A percentile compares a stretch with the other conserved stretches of the same genome.
Conservation (phyloP, 148 eudicot genomes). For the Hydrangea macrophylla region DNA sequence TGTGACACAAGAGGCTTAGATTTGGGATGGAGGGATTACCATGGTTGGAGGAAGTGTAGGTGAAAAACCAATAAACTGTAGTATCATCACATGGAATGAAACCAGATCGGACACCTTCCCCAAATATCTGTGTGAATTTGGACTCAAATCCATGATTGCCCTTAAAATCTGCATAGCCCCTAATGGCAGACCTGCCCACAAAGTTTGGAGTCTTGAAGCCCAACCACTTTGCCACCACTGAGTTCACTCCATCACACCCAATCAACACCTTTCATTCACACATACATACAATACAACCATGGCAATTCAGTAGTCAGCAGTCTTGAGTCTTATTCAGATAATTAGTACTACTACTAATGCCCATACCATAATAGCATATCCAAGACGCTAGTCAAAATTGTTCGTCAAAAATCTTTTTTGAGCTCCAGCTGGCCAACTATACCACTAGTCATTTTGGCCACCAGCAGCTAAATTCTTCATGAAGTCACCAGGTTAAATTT, state of each 20-base stretch:
- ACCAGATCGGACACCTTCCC: slow-evolving; percentile 47
- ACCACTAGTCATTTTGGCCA: too few relatives aligned
- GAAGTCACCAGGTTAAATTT: too few relatives aligned
- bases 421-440: too few relatives aligned
- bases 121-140: slow-evolving; percentile 32
- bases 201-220: slow-evolving; percentile 46
- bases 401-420: too few relatives aligned
- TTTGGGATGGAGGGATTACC: slow-evolving; percentile 24
- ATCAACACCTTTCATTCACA: slow-evolving; percentile 35
- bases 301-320: too few relatives aligned
- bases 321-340: too few relatives aligned
- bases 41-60: slow-evolving; percentile 35
- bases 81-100: slow-evolving; percentile 40
- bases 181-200: slow-evolving; percentile 32
- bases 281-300: too few relatives aligned
- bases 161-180: slow-evolving; percentile 36
- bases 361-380: too few relatives aligned
- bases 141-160: slow-evolving; percentile 48
- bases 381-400: too few relatives aligned
- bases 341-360: too few relatives aligned
- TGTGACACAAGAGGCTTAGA: too few relatives aligned
- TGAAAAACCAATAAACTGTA: slow-evolving; percentile 49
- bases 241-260: slow-evolving; percentile 68
- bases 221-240: slow-evolving; percentile 47
- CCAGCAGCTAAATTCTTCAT: too few relatives aligned